Evolutionary conservation across 2,329 filamentous ascomycete species (phyloP).

Genomic region (Ophiostoma sp.): DNA sequence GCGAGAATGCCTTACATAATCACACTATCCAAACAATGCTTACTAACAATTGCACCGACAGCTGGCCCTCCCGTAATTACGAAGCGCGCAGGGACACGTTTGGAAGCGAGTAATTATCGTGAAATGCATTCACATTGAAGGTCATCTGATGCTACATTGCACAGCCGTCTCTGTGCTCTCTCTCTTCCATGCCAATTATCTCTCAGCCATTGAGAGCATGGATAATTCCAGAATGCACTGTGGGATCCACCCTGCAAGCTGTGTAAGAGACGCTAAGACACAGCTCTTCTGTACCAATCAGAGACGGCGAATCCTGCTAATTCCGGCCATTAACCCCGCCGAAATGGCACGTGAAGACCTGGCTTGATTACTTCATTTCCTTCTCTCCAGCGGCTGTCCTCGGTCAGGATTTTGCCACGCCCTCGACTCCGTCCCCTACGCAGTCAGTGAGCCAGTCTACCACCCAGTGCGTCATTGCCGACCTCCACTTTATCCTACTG

Average conservation of each 20-base stretch:
- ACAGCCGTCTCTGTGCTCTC: background rate
- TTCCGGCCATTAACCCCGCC: conserved; percentile 19
- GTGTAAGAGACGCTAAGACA: background rate
- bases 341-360: conserved; percentile 16
- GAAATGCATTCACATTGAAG: background rate
- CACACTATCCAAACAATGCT: background rate
- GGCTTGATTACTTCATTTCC: background rate
- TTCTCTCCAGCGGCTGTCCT: background rate
- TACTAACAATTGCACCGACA: background rate
- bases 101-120: background rate
- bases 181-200: background rate
- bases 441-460: background rate
- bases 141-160: background rate
- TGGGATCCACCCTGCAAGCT: background rate
- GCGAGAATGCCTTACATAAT: background rate
- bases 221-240: conserved; percentile 15
- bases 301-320: background rate
- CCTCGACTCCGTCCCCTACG: background rate
- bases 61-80: background rate
- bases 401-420: conserved; percentile 4
- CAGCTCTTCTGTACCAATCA: background rate
- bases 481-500: conserved; percentile 18
- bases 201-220: conserved; percentile 4
- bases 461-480: conserved; percentile 18
- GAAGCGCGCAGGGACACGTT: background rate